Evolutionary conservation across 768 basidiomycete species (phyloP).

Genomic region (Roridomyces roridus): DNA sequence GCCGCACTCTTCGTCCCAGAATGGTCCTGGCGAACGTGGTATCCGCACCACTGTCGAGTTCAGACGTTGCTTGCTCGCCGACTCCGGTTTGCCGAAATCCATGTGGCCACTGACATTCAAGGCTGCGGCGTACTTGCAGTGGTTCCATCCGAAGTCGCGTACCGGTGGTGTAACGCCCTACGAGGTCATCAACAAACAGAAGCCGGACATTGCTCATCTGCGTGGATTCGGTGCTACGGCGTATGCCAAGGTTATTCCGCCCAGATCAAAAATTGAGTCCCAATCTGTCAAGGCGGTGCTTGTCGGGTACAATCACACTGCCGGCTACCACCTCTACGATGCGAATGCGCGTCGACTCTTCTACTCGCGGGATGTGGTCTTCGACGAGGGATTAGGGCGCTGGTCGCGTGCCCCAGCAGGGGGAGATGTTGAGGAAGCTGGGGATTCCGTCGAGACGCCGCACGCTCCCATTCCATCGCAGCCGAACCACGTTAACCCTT

Average conservation of each 20-base stretch:
- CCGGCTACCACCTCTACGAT: constrained; percentile 29
- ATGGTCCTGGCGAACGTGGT: constrained; percentile 35
- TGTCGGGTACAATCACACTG: constrained; percentile 28
- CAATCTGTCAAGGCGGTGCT: constrained; percentile 25
- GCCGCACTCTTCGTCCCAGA: constrained; percentile 36
- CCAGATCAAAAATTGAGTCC: constrained; percentile 16
- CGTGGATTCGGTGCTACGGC: constrained; percentile 38
- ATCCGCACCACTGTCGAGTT: no score
- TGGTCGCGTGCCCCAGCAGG: constrained; percentile 3
- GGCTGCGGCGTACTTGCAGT: constrained; percentile 25
- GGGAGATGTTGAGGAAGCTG: not conserved
- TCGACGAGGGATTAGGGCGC: constrained; percentile 29
- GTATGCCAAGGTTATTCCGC: constrained; percentile 30
- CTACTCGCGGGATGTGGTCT: constrained; percentile 27
- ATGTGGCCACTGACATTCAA: constrained; percentile 25
- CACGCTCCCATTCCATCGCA: no score
- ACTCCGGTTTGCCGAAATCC: constrained; percentile 25
- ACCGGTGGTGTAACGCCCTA: constrained; percentile 12
- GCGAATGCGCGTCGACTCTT: constrained; percentile 16
- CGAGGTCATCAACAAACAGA: constrained; percentile 23
- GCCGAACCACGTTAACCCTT: no score
- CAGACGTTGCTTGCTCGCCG: constrained; percentile 28
- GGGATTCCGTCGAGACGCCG: no score
- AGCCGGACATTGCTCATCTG: constrained; percentile 35
- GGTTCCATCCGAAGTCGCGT: constrained; percentile 9